phyloP scores from a whole-genome alignment of 2,329 filamentous ascomycete genomes.

The Sphaerulina vaccinii region DNA sequence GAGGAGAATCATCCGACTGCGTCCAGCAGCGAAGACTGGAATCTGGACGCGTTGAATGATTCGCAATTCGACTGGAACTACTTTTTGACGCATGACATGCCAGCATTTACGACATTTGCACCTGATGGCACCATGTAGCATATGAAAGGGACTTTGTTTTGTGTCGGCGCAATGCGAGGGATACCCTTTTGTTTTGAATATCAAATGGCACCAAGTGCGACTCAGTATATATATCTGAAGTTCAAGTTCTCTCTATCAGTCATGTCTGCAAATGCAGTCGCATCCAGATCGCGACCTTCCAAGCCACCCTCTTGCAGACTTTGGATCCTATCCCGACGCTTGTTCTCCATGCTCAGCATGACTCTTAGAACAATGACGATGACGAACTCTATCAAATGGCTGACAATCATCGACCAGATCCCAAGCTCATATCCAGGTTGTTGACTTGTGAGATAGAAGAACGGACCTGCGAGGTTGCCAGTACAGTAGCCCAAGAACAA shows the following conservation, averaged over 20 bases:
- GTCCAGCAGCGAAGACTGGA: slow-evolving; percentile 36
- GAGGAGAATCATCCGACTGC: slow-evolving; percentile 25
- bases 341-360: slow-evolving; percentile 51
- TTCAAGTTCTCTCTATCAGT: slow-evolving; percentile 43
- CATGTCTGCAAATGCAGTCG: slow-evolving; percentile 55
- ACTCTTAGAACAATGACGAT: slow-evolving; percentile 49
- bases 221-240: slow-evolving; percentile 14
- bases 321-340: slow-evolving; percentile 50
- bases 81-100: slow-evolving; percentile 35
- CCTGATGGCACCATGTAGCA: slow-evolving; percentile 36
- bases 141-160: neutral
- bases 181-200: neutral
- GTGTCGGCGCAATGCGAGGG: neutral
- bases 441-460: slow-evolving; percentile 61
- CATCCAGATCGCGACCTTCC: slow-evolving; percentile 48
- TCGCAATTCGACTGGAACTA: slow-evolving; percentile 37
- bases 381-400: slow-evolving; percentile 53
- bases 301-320: slow-evolving; percentile 47
- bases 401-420: slow-evolving; percentile 59
- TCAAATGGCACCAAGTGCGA: too few species aligned
- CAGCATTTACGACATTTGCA: slow-evolving; percentile 34
- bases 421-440: slow-evolving; percentile 51
- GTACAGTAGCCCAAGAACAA: slow-evolving; percentile 53
- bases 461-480: slow-evolving; percentile 61
- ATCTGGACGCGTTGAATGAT: slow-evolving; percentile 35